Evolutionary conservation across 495 filamentous ascomycete species (phyloP).

Genomic region (Chaetomium tenue): DNA sequence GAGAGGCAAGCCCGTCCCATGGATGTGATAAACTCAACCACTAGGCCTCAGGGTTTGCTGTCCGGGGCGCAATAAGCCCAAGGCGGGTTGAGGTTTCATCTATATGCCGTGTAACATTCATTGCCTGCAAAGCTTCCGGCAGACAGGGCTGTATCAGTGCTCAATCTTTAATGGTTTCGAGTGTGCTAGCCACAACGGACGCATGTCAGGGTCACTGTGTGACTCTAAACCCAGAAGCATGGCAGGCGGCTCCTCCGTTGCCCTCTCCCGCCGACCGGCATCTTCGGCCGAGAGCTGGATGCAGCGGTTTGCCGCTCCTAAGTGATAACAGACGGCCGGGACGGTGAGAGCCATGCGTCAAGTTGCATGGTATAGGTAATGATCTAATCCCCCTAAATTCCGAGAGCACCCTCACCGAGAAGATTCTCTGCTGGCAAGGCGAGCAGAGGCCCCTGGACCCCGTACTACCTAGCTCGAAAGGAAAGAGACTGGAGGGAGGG

Average conservation of each 20-base stretch:
- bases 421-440: too few relatives aligned
- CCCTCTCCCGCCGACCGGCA: neutral
- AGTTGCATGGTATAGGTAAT: too few relatives aligned
- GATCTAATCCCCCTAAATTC: too few relatives aligned
- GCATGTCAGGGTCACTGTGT: neutral
- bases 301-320: neutral
- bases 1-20: too few relatives aligned
- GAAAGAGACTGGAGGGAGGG: too few relatives aligned
- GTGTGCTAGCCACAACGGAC: too few relatives aligned
- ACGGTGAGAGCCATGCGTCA: too few relatives aligned
- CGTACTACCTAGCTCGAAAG: too few relatives aligned
- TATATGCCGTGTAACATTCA: neutral
- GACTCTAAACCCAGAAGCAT: neutral
- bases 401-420: too few relatives aligned
- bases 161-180: neutral
- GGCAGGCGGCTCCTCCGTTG: neutral
- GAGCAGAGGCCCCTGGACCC: too few relatives aligned
- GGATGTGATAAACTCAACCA: too few relatives aligned
- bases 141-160: neutral
- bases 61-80: neutral
- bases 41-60: neutral
- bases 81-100: neutral
- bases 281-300: conserved; percentile 7
- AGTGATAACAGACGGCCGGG: too few relatives aligned
- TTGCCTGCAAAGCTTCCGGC: neutral